Evolutionary conservation across 768 basidiomycete species (phyloP).

Genomic region (Podaxis rugospora): DNA sequence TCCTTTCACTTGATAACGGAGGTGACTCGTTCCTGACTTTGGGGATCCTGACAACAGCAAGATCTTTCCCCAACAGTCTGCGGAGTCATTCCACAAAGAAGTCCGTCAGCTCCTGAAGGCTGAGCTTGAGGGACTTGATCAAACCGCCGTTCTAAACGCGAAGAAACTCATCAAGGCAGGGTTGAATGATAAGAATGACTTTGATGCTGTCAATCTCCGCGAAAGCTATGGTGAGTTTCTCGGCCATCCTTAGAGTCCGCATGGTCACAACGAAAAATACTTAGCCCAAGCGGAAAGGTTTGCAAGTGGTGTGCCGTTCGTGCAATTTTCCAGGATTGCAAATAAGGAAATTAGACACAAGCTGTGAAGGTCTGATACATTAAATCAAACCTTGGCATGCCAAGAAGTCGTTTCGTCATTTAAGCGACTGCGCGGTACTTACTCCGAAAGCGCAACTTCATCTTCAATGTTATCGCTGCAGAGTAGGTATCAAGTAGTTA

Average conservation of each 20-base stretch:
- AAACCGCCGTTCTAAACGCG: slow-evolving; percentile 44
- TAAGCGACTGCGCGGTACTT: background rate
- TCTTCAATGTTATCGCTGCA: background rate
- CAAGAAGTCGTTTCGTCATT: background rate
- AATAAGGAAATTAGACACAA: slow-evolving; percentile 66
- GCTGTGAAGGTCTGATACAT: slow-evolving; percentile 27
- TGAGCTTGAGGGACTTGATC: slow-evolving; percentile 59
- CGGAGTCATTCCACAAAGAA: slow-evolving; percentile 47
- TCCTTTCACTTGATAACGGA: background rate
- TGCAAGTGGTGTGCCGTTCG: slow-evolving; percentile 51
- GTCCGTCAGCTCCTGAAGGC: slow-evolving; percentile 45
- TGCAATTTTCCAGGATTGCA: slow-evolving; percentile 53
- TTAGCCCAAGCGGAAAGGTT: slow-evolving; percentile 62
- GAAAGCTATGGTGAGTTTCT: slow-evolving; percentile 52
- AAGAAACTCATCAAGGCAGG: slow-evolving; percentile 53
- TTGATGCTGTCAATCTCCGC: slow-evolving; percentile 60
- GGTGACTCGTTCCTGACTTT: background rate
- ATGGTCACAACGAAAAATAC: background rate
- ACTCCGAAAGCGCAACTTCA: too few species aligned
- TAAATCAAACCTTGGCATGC: background rate
- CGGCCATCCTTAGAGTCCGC: background rate
- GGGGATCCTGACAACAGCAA: slow-evolving; percentile 32
- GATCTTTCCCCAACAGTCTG: slow-evolving; percentile 52
- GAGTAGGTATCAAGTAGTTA: background rate
- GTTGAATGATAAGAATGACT: slow-evolving; percentile 56